Percentiles rank a stretch among this genome's conserved stretches.
These are phyloP conservation scores for Pholiota adiposa DNA, from an alignment of 1,284 basidiomycete genomes.

Conservation along the genomic window DNA sequence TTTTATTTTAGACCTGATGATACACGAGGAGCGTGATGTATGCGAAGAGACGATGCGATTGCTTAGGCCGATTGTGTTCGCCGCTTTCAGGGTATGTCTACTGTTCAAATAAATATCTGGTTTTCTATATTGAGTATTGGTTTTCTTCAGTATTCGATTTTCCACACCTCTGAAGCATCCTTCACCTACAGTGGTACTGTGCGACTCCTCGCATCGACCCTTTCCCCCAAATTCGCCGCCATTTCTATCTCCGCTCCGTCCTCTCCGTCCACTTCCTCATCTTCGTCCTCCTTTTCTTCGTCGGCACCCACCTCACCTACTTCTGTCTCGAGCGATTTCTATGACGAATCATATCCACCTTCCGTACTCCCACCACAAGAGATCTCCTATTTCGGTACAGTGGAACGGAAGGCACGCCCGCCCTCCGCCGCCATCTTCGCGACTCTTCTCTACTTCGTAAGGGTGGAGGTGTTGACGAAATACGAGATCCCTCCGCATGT, in stretches of 20 bases:
- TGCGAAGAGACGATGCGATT: slow-evolving; percentile 40
- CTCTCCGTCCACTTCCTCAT: not conserved
- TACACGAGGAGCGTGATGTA: slow-evolving; percentile 38
- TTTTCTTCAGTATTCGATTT: slow-evolving; percentile 36
- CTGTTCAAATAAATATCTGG: not conserved
- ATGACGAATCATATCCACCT: slow-evolving; percentile 27
- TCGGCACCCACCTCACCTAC: not conserved
- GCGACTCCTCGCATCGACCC: not conserved
- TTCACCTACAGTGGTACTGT: slow-evolving; percentile 21
- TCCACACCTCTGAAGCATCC: slow-evolving; percentile 27
- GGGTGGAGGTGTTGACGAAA: slow-evolving; percentile 36
- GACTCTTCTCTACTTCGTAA: slow-evolving; percentile 48
- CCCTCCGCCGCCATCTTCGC: slow-evolving; percentile 51
- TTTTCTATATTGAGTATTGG: not conserved
- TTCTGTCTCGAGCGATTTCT: not conserved
- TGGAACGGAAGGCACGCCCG: slow-evolving; percentile 32
- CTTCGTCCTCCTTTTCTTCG: not conserved
- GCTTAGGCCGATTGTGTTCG: slow-evolving; percentile 49
- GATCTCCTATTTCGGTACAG: slow-evolving; percentile 46
- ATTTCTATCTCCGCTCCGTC: not conserved
- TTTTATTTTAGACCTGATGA: slow-evolving; percentile 26
- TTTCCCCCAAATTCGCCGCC: not conserved
- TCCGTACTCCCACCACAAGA: slow-evolving; percentile 31
- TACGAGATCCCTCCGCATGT: slow-evolving; percentile 44
- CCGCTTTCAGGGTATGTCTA: slow-evolving; percentile 50